Evolutionary conservation across 208 protist genomes (phyloP), one percentile per base, ranked within the genome.

Genomic region (Acanthamoeba sp.): DNA sequence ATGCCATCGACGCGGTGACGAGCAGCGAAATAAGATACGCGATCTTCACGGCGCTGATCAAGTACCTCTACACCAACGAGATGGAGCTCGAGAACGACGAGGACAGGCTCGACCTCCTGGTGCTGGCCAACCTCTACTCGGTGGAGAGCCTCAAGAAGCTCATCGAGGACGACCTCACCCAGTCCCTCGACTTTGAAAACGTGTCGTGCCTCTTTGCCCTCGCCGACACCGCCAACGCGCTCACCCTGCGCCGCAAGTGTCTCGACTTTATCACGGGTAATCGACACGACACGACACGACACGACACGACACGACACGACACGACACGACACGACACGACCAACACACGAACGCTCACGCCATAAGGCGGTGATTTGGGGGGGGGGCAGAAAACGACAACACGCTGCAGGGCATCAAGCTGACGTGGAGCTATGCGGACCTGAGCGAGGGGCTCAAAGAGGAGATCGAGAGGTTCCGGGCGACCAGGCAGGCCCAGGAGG

Each of bases 111-210:
- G 89, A 93, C 32, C 45, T 93, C 62, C 89, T 93, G n/a, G 69
- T 93, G 48, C n/a, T 82, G 66, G 89, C 89, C 42, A 93, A 93
- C 32, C 89, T 69, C 50, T 93, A 93, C 89, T 93, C 89, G 40
- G 69, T 93, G 32, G 89, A 93, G 38, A 14, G 42, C 48, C 89
- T 93, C 69, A 93, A 93, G 69, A 82, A 93, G 42, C 38, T 93
- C 1, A 69, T 52, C 89, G 89, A 93, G 66, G 69, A 93, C 50
- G 89, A 84, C 45, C 52, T 93, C 32, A 40, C 22, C 7, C 89
- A 93, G 36, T 69, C 48, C 2, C 45, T 93, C 20, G 89, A 93
- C 52, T 57, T 84, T 50, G 66, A 93, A 24, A 93, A 93, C 52
- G 89, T 42, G 89, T 52, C 89, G 32, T 93, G 89, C 45, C 52